phyloP scores from a whole-genome alignment of 257 asterid genomes.

The Solanum okadae region DNA sequence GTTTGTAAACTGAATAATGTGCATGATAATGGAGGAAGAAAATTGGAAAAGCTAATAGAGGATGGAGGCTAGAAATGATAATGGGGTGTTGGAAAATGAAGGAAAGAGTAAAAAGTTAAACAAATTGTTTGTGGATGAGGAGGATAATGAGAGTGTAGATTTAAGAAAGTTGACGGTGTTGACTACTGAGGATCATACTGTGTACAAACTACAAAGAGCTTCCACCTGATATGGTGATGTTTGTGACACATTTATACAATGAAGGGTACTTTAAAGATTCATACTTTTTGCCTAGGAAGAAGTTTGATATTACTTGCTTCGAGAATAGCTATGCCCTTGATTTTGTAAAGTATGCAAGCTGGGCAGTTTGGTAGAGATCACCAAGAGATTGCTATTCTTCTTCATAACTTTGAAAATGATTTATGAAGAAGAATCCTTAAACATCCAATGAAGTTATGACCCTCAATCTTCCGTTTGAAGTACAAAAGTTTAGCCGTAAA shows the following conservation, averaged over 20 bases:
- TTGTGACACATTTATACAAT: constrained; percentile 31
- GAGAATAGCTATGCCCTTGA: constrained; percentile 45
- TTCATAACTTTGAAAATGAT: not conserved
- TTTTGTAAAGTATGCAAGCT: constrained; percentile 48
- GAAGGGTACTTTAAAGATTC: constrained; percentile 51
- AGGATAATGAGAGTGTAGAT: not conserved
- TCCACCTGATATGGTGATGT: constrained; percentile 56
- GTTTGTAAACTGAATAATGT: not conserved
- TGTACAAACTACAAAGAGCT: constrained; percentile 40
- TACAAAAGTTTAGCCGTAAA: not conserved
- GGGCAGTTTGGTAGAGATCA: constrained; percentile 55
- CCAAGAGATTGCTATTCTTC: constrained; percentile 34
- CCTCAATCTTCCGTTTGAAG: not conserved
- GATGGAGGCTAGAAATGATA: not conserved
- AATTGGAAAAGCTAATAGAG: not conserved
- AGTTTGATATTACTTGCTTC: constrained; percentile 38
- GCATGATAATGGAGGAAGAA: not conserved
- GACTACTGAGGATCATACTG: constrained; percentile 32
- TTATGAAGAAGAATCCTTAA: not conserved
- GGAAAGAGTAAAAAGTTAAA: constrained; percentile 11
- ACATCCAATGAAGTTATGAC: not conserved
- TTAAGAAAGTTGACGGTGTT: not conserved
- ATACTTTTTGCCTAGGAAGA: constrained; percentile 27
- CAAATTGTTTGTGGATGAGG: constrained; percentile 20
- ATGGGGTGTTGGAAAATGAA: not conserved